These are phyloP conservation scores for Fusarium redolens DNA, from an alignment of 2,329 filamentous ascomycete species.

Conservation along the genomic window DNA sequence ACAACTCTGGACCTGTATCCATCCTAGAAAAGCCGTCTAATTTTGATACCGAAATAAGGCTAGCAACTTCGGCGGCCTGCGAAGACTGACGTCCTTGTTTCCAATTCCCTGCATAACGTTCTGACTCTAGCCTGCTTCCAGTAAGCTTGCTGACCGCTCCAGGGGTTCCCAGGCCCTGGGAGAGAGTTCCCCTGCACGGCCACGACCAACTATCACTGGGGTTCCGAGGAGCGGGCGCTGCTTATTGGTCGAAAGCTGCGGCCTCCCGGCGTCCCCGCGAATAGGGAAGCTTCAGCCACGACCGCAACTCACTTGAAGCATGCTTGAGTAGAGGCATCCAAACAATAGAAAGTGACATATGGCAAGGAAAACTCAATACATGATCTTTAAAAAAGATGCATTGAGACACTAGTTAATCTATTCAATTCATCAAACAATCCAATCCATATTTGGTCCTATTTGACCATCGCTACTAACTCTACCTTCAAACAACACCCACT, in stretches of 20 bases:
- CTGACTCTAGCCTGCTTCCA: conserved; percentile 34
- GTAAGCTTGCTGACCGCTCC: conserved; percentile 34
- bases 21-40: conserved; percentile 15
- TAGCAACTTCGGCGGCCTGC: conserved; percentile 24
- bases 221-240: background rate
- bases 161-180: conserved; percentile 2
- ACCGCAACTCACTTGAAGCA: conserved; percentile 27
- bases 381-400: conserved; percentile 8
- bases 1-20: background rate
- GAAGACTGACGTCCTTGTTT: conserved; percentile 15
- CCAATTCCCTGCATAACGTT: conserved; percentile 10
- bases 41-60: conserved; percentile 28
- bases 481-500: background rate
- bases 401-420: conserved; percentile 1
- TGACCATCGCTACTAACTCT: background rate
- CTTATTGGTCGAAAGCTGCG: conserved; percentile 38
- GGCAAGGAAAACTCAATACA: conserved; percentile 19
- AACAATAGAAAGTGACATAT: background rate
- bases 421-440: conserved; percentile 4
- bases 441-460: background rate
- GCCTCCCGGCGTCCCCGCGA: conserved; percentile 45
- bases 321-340: conserved; percentile 35
- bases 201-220: conserved; percentile 20
- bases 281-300: conserved; percentile 43
- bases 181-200: conserved; percentile 34